Percentiles rank a stretch among this genome's conserved stretches.
phyloP scores from a whole-genome alignment of 139 green algal species.

The Auxenochlorella pyrenoidosa region DNA sequence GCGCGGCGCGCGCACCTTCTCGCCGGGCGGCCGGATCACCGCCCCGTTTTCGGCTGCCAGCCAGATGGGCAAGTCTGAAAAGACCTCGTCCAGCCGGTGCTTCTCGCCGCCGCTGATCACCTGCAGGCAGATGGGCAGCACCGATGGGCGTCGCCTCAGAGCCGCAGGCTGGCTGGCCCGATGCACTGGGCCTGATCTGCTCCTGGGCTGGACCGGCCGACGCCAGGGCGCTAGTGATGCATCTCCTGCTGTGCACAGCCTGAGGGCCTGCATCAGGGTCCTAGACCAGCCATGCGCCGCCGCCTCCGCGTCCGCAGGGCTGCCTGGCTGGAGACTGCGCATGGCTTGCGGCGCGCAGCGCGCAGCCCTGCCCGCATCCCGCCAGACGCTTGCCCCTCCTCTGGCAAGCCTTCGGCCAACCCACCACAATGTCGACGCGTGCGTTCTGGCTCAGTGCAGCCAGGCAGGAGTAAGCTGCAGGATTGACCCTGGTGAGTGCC shows the following conservation, averaged over 20 bases:
- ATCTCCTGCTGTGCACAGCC: too few relatives aligned
- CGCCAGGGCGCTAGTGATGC: too few relatives aligned
- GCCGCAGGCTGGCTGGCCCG: too few relatives aligned
- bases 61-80: conserved; percentile 86
- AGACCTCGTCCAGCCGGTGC: conserved; percentile 85
- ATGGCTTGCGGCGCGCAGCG: too few relatives aligned
- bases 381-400: background rate
- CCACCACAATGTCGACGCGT: conserved; percentile 27
- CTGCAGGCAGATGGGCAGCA: background rate
- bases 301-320: too few relatives aligned
- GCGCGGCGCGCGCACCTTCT: background rate
- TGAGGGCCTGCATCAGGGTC: too few relatives aligned
- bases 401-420: background rate
- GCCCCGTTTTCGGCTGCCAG: conserved; percentile 98
- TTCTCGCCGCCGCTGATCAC: conserved; percentile 85
- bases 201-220: too few relatives aligned
- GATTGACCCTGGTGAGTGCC: conserved; percentile 61
- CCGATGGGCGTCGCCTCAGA: too few relatives aligned
- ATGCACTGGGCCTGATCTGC: too few relatives aligned
- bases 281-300: too few relatives aligned
- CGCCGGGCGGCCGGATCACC: conserved; percentile 79
- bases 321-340: too few relatives aligned
- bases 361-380: too few relatives aligned
- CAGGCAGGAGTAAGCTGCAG: conserved; percentile 56
- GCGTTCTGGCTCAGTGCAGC: conserved; percentile 63